A percentile compares a stretch with the other conserved stretches of the same genome.
Conservation (phyloP, 2,329 filamentous ascomycete species). For the Aspergillus vadensis region DNA sequence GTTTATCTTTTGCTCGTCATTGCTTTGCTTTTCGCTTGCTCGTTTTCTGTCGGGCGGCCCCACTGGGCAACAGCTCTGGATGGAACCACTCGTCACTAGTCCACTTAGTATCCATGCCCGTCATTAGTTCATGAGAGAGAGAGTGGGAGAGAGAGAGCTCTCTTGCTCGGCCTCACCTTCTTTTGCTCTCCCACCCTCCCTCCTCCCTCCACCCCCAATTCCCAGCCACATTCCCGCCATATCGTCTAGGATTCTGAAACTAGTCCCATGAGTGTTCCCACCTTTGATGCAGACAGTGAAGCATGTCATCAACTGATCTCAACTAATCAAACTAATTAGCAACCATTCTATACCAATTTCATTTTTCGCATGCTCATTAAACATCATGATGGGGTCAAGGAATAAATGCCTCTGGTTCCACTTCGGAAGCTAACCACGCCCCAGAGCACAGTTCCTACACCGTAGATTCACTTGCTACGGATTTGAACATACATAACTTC, state of each 20-base stretch:
- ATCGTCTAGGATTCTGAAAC: background rate
- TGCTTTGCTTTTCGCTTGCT: no score
- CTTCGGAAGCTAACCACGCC: constrained; percentile 14
- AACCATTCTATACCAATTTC: no score
- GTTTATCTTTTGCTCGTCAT: constrained; percentile 2
- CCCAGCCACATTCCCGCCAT: background rate
- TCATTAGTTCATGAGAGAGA: background rate
- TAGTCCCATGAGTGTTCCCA: background rate
- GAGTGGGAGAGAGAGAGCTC: background rate
- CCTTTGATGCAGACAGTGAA: background rate
- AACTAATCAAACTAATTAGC: no score
- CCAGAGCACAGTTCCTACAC: background rate
- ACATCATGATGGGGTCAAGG: constrained; percentile 3
- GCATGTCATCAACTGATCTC: background rate
- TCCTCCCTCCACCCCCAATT: background rate
- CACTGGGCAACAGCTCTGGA: background rate
- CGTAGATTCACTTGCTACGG: background rate
- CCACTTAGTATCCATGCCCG: background rate
- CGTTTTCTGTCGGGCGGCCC: background rate
- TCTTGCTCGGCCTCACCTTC: background rate
- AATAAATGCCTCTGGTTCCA: constrained; percentile 8
- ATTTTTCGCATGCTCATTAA: background rate
- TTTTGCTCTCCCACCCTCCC: background rate
- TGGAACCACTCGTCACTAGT: background rate
- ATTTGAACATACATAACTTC: background rate